Base-by-base conservation (phyloP, 2,329 filamentous ascomycete species). In the Cadophora malorum region DNA sequence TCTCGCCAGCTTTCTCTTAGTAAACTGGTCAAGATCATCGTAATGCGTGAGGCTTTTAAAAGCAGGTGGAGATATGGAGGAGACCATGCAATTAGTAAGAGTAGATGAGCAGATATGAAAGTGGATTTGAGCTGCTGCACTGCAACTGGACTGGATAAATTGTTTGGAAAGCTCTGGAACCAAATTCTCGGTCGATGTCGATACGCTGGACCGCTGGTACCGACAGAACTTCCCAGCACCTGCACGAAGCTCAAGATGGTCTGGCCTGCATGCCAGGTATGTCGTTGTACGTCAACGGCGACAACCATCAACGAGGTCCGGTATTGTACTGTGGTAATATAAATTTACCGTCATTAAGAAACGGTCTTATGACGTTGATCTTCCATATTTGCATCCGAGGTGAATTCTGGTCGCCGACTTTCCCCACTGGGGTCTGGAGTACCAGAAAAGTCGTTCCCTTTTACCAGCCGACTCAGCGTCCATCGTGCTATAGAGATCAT, bases 91-190 rank as follows among this genome's bases (percentile, higher is more conserved):
- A 10, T 38, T 41, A 23, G 19, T 59, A 10, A 55, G 12, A 55
- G 52, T 9, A 33, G 14, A 55, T 55, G 52, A 59, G 55, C 35
- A 28, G n/a, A 59, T 41, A 25, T 59, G 35, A 41, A 35, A 41
- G 35, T 38, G 55, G 31, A 21, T 14, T 23, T 19, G 35, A 33
- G 55, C 8, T 59, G 55, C 31, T 41, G 35, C 33, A 59, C 3
- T 41, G 31, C 33, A 59, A 10, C 21, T 4, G 33, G 31, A 59
- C 12, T 41, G 55, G 55, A 55, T 55, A 55, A 59, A 45, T 25
- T 35, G 21, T 45, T 59, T 59, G 56, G 56, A 59, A 59, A 59
- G n/a, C 56, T 59, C 35, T 59, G 56, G 56, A 59, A 25, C 56
- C 56, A n/a, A n/a, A 28, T 45, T 38, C n/a, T 41, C n/a, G 35